Evolutionary conservation across 306 rosid species (phyloP).

Genomic region (Trifolium dubium): DNA sequence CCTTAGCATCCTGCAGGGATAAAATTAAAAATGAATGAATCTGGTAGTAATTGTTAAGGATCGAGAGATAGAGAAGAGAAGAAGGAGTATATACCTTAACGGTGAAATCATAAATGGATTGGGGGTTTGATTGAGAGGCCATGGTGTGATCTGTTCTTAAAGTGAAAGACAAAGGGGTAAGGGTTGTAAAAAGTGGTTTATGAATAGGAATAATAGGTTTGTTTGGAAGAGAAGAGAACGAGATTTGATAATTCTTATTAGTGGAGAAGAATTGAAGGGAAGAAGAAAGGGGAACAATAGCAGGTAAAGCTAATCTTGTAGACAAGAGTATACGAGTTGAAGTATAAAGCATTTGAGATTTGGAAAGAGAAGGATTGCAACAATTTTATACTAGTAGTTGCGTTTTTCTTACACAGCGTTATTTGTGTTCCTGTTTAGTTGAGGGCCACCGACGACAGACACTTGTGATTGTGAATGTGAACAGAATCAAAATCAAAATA

Average conservation of each 20-base stretch:
- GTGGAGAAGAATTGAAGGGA: constrained; percentile 6
- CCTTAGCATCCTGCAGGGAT: constrained; percentile 77
- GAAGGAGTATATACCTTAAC: constrained; percentile 54
- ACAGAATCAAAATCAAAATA: no score
- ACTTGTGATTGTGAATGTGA: no score
- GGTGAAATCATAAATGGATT: constrained; percentile 69
- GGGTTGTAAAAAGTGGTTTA: constrained; percentile 11
- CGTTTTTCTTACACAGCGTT: background rate
- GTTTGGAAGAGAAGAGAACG: constrained; percentile 26
- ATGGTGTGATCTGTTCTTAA: constrained; percentile 52
- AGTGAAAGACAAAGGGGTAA: constrained; percentile 9
- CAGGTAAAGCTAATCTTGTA: constrained; percentile 8
- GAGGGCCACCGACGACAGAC: background rate
- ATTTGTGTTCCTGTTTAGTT: background rate
- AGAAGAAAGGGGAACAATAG: background rate
- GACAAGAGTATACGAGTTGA: constrained; percentile 43
- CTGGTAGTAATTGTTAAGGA: background rate
- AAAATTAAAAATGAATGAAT: background rate
- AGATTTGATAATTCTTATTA: constrained; percentile 7
- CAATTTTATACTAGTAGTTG: background rate
- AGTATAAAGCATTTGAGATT: constrained; percentile 46
- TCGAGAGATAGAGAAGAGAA: background rate
- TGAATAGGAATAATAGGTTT: background rate
- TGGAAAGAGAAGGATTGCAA: background rate
- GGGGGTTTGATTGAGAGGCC: constrained; percentile 61